Evolutionary conservation across 2,329 filamentous ascomycete species (phyloP).

Genomic region (Xylariomycetidae sp.): DNA sequence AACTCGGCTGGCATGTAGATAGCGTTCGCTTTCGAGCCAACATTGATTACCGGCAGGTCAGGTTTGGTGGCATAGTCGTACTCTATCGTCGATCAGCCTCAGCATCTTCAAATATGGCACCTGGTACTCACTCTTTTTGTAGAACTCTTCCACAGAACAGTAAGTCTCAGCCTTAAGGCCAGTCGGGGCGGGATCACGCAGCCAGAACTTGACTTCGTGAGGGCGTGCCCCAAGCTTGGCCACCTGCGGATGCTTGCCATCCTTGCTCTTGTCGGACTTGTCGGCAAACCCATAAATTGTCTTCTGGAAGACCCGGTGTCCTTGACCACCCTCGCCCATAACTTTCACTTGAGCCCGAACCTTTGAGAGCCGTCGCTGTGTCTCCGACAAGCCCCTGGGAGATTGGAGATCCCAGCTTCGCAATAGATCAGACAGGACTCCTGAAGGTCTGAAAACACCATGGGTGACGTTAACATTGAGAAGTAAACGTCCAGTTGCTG

Average conservation of each 20-base stretch:
- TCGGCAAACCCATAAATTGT: conserved; percentile 22
- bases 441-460: conserved; percentile 43
- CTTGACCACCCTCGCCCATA: conserved; percentile 13
- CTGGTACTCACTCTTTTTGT: conserved; percentile 34
- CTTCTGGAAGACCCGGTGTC: conserved; percentile 14
- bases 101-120: neutral
- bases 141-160: conserved; percentile 40
- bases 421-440: conserved; percentile 32
- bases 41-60: conserved; percentile 59
- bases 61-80: conserved; percentile 25
- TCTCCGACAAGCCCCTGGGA: too few relatives aligned
- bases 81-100: conserved; percentile 16
- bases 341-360: conserved; percentile 14
- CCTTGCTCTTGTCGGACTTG: conserved; percentile 24
- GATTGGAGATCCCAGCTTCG: too few relatives aligned
- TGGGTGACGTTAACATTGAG: conserved; percentile 53
- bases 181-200: conserved; percentile 18
- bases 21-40: conserved; percentile 53
- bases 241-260: conserved; percentile 19
- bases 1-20: conserved; percentile 64
- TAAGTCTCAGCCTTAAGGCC: conserved; percentile 21
- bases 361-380: conserved; percentile 14
- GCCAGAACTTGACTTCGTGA: conserved; percentile 27
- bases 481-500: conserved; percentile 48
- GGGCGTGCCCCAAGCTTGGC: conserved; percentile 21